phyloP scores from a whole-genome alignment of 1,284 basidiomycete genomes.

The Trametes sp. region DNA sequence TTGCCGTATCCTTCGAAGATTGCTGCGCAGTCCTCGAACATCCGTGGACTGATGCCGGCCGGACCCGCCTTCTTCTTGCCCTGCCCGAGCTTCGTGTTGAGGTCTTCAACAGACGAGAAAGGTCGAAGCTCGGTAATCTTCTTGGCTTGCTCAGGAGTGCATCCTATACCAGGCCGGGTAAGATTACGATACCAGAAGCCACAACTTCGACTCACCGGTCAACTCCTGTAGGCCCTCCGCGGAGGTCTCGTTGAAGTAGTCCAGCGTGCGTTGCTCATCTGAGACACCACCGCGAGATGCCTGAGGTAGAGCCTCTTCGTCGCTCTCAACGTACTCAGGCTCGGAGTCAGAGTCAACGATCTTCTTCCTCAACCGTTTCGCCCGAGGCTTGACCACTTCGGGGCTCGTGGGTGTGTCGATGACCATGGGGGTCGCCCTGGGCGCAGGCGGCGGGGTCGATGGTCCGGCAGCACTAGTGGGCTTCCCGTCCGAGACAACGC shows the following conservation, averaged over 20 bases:
- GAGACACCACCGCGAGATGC: constrained; percentile 33
- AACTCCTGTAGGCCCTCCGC: constrained; percentile 85
- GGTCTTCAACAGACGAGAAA: constrained; percentile 80
- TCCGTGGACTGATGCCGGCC: constrained; percentile 84
- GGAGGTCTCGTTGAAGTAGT: constrained; percentile 88
- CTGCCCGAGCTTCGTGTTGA: constrained; percentile 82
- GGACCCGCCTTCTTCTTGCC: constrained; percentile 83
- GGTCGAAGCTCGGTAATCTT: constrained; percentile 86
- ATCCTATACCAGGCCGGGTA: constrained; percentile 62
- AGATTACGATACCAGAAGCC: constrained; percentile 19
- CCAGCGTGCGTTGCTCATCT: constrained; percentile 63
- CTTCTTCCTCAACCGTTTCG: constrained; percentile 62
- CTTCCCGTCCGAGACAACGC: constrained; percentile 51
- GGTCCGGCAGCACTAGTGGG: constrained; percentile 24
- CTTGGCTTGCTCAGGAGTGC: constrained; percentile 82
- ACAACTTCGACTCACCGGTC: constrained; percentile 68
- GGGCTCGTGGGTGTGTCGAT: constrained; percentile 45
- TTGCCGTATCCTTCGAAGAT: constrained; percentile 92
- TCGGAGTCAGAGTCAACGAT: constrained; percentile 77
- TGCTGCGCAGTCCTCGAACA: constrained; percentile 91
- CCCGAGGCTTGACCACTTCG: constrained; percentile 47
- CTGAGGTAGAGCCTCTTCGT: constrained; percentile 38
- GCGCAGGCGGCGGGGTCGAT: constrained; percentile 25
- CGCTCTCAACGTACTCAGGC: constrained; percentile 47
- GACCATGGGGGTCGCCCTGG: constrained; percentile 30